phyloP scores from a whole-genome alignment of 768 basidiomycete species.

The Boletus tylopilopsis region DNA sequence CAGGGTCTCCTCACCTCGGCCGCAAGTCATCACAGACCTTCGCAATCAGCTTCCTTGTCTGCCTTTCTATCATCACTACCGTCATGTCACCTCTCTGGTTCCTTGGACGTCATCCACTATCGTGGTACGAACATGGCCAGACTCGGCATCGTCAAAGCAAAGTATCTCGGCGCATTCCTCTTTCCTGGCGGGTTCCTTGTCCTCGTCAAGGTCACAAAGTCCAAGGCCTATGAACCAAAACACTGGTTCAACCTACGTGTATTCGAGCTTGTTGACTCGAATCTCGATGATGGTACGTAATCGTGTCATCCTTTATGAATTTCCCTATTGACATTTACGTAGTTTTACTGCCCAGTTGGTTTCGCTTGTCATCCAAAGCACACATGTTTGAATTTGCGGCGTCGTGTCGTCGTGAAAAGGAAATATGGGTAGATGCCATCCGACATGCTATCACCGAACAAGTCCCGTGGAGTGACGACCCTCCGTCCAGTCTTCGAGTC shows the following conservation, averaged over 20 bases:
- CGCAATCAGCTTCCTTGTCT: slow-evolving; percentile 40
- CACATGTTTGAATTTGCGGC: slow-evolving; percentile 86
- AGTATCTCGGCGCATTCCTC: slow-evolving; percentile 88
- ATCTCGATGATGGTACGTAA: slow-evolving; percentile 72
- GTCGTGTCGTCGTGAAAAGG: slow-evolving; percentile 79
- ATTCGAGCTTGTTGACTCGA: slow-evolving; percentile 67
- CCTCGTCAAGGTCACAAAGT: slow-evolving; percentile 81
- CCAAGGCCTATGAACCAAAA: slow-evolving; percentile 76
- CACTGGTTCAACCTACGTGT: slow-evolving; percentile 83
- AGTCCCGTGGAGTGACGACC: slow-evolving; percentile 53
- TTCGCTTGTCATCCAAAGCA: slow-evolving; percentile 65
- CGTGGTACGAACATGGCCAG: slow-evolving; percentile 41
- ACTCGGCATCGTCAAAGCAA: slow-evolving; percentile 59
- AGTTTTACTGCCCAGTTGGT: slow-evolving; percentile 81
- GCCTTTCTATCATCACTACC: slow-evolving; percentile 75
- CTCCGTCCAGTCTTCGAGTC: slow-evolving; percentile 56
- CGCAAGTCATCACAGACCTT: slow-evolving; percentile 27
- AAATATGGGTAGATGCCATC: slow-evolving; percentile 78
- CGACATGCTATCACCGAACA: slow-evolving; percentile 45
- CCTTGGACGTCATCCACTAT: slow-evolving; percentile 83
- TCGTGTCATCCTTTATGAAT: not conserved
- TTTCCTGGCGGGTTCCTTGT: slow-evolving; percentile 84
- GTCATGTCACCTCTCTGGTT: slow-evolving; percentile 74
- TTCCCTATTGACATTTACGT: slow-evolving; percentile 5
- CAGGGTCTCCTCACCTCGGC: slow-evolving; percentile 31